Evolutionary conservation across 345 rosid species (phyloP).

Genomic region (Hevea brasiliensis): DNA sequence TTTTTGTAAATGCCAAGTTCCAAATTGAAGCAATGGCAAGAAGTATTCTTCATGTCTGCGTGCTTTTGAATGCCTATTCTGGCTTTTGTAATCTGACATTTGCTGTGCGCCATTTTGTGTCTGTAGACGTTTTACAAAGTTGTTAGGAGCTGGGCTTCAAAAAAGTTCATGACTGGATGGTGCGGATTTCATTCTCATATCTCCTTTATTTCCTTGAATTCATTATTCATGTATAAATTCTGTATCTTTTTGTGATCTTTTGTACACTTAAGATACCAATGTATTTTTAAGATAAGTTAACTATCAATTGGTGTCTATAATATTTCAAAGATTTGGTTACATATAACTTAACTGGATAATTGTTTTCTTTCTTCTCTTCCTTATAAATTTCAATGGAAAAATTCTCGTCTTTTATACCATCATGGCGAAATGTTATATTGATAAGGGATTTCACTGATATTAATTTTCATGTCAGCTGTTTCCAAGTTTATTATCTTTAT

Average conservation of each 20-base stretch:
- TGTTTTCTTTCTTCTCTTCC: neutral
- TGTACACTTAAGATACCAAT: neutral
- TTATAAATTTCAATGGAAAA: neutral
- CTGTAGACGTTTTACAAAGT: conserved; percentile 86
- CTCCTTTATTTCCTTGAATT: conserved; percentile 1
- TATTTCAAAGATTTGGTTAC: neutral
- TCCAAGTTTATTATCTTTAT: neutral
- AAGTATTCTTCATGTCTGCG: neutral
- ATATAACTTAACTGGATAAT: neutral
- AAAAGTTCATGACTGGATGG: conserved; percentile 99
- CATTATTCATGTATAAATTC: neutral
- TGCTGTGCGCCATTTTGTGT: conserved; percentile 7
- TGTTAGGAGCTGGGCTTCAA: conserved; percentile 96
- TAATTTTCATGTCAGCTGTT: neutral
- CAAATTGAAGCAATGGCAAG: neutral
- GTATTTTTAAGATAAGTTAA: neutral
- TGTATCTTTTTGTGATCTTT: neutral
- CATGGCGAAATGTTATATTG: neutral
- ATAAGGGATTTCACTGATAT: neutral
- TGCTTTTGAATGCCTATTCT: neutral
- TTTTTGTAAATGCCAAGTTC: neutral
- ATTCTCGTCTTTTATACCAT: no score
- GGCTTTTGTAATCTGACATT: conserved; percentile 16
- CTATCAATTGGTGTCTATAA: neutral
- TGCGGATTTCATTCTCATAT: conserved; percentile 27